Base-by-base conservation (phyloP, 805 yeast genomes). In the Yarrowia keelungensis region DNA sequence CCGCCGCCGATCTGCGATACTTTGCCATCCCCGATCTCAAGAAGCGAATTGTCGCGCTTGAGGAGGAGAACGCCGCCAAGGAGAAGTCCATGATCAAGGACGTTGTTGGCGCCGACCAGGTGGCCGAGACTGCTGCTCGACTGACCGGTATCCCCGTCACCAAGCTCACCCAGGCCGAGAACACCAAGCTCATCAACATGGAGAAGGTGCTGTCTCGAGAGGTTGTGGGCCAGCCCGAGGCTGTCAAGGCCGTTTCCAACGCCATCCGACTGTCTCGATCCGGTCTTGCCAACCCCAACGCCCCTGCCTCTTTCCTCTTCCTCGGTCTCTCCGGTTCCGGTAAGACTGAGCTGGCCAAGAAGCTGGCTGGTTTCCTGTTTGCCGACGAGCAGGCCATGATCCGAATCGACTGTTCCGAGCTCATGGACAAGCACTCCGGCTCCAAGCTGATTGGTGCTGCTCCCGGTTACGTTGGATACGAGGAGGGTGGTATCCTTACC, bases 341-440 rank as follows among this genome's bases (percentile, higher is more conserved):
- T 86, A 95, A 95, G 84, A 95, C 99, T 9, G 98, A 95, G 79
- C 84, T 95, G 74, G 98, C 99, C 32, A 95, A 95, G 86, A 95
- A 93, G 75, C 85, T 95, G 35, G 98, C 99, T 11, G 97, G 96
- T 0, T 95, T 95, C 82, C 84, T 95, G 75, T 95, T 95, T 81
- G 91, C 97, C 66, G 98, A 95, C 77, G 98, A 94, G 78, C 90
- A 88, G 80, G 97, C 97, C 62, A 94, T 95, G 91, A 90, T 95
- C 76, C 89, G 99, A 81, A 92, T 95, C 72, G 99, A 95, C 79
- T 95, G 99, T 81, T 93, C 98, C 5, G 99, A 95, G 79, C 84
- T 95, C 74, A 87, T 90, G 79, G 99, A 95, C 81, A 95, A 95
- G 75, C 92, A 96, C 86, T 90, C 97, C 7, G 96, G 95, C 5